Conservation (phyloP, 2,329 filamentous ascomycete species). For the Cladosporium oxysporum region DNA sequence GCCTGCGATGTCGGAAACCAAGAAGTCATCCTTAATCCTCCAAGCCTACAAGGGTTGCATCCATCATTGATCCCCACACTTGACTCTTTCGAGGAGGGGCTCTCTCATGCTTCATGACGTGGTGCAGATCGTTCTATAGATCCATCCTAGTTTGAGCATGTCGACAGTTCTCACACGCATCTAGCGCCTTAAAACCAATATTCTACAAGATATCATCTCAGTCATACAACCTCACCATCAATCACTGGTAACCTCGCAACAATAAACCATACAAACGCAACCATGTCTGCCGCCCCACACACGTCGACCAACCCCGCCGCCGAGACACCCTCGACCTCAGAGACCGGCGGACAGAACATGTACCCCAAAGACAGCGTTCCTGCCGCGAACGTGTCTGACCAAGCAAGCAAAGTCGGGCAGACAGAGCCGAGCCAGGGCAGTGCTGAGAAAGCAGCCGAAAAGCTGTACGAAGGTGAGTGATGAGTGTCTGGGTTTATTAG, state of each 20-base stretch:
- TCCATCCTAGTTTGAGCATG: not conserved
- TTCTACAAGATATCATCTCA: not conserved
- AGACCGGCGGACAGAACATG: slow-evolving; percentile 28
- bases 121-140: not conserved
- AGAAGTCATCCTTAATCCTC: not conserved
- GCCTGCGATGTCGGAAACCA: not conserved
- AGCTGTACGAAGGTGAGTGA: slow-evolving; percentile 35
- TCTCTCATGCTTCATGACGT: not conserved
- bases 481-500: not conserved
- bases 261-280: not conserved
- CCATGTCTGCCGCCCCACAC: slow-evolving; percentile 1
- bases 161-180: not conserved
- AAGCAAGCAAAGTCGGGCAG: slow-evolving; percentile 25
- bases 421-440: slow-evolving; percentile 21
- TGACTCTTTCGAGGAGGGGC: not conserved
- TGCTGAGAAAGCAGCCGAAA: slow-evolving; percentile 38
- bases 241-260: not conserved
- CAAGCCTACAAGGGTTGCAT: not conserved
- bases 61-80: not conserved
- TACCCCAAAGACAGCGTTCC: slow-evolving; percentile 25
- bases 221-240: not conserved
- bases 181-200: not conserved
- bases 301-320: slow-evolving; percentile 25
- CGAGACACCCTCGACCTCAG: slow-evolving; percentile 28
- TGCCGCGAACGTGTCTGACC: slow-evolving; percentile 23